Base-by-base conservation (phyloP, 2,329 filamentous ascomycete genomes). In the Paracoccidioides brasiliensis region DNA sequence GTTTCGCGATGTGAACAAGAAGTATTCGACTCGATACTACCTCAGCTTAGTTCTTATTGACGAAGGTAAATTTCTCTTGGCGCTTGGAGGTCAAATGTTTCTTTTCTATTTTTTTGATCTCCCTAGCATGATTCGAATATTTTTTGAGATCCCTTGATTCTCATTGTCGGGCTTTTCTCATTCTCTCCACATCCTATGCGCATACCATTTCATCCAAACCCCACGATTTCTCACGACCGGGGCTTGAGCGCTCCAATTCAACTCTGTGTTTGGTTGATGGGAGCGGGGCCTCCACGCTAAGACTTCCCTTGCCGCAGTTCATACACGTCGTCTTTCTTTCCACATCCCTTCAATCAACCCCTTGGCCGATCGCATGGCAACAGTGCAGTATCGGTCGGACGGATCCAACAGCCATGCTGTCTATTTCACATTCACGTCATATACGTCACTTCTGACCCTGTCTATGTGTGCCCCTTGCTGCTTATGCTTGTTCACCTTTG, bases 1-100 rank as follows among this genome's bases (percentile, higher is more conserved):
- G 10, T 98, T 98, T 81, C 87, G 93, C 59, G 93, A 98, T 70
- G 94, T 98, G 63, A 98, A 98, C 81, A 98, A 98, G 80, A 98
- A 98, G 75, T 98, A 95, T 73, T 97, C 91, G 32, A 97, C 91
- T 41, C 81, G 93, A 66, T 98, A 98, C 75, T 98, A 98, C 74
- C 81, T 98, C 60, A 96, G 90, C 69, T 76, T 98, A 59, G 93
- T 98, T 28, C 79, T 96, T 63, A 96, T 96, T 63, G 90, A 96
- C 67, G 90, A 96, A 81, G 88, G 88, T 87, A 73, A 62, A 76
- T 70, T 52, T 57, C 5, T 5, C 10, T 41, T 40, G 14, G 37
- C 41, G n/a, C 22, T 52, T 22, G 4, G 37, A 32, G 14, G 15
- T 9, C 51, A 37, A 37, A 35, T 42, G 14, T 53, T 33, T 43